Conservation (phyloP, 257 asterid species). For the Jaltomata sinuosa region DNA sequence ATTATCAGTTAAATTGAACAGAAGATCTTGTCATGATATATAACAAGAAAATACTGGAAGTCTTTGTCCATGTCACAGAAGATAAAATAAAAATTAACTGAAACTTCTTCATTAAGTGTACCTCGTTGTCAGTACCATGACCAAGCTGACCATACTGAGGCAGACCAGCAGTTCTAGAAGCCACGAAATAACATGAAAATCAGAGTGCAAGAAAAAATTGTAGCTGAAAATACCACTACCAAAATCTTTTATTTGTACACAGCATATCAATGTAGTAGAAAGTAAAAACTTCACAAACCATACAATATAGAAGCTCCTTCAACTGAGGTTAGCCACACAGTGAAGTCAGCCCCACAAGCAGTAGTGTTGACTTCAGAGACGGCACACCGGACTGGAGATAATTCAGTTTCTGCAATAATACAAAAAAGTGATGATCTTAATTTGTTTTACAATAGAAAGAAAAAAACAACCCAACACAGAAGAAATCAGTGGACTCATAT, state of each 20-base stretch:
- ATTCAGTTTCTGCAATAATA: constrained; percentile 59
- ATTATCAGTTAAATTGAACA: neutral
- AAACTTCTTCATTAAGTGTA: constrained; percentile 7
- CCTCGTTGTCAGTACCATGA: constrained; percentile 95
- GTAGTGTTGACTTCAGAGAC: constrained; percentile 51
- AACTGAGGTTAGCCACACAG: constrained; percentile 81
- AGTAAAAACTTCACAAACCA: constrained; percentile 30
- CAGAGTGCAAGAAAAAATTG: constrained; percentile 1
- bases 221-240: neutral
- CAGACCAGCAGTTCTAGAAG: constrained; percentile 85
- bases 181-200: constrained; percentile 14
- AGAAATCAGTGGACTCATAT: neutral
- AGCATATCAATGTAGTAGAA: neutral
- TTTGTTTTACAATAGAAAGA: neutral
- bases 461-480: neutral
- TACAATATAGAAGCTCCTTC: constrained; percentile 96
- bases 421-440: constrained; percentile 5
- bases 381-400: constrained; percentile 68
- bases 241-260: neutral
- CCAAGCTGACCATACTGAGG: constrained; percentile 99
- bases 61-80: neutral
- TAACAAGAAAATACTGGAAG: neutral
- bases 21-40: neutral
- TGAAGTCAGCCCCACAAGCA: constrained; percentile 90
- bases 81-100: neutral